Evolutionary conservation across 176 grass and related monocot species (phyloP).

Genomic region (Zea luxurians): DNA sequence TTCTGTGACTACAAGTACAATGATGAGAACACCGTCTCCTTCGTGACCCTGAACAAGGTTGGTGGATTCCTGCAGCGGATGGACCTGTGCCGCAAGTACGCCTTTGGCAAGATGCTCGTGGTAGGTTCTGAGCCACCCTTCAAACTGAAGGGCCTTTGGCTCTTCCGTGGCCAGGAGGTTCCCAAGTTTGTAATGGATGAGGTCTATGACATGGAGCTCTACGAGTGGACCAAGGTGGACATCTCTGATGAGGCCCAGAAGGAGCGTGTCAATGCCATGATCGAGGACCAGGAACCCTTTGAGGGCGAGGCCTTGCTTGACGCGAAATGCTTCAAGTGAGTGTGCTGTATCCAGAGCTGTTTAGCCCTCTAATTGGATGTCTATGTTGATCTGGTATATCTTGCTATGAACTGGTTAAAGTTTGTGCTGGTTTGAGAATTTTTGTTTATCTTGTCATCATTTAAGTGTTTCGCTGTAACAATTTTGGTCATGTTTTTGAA

Average conservation of each 20-base stretch:
- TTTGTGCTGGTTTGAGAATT: constrained; percentile 28
- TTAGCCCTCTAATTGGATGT: constrained; percentile 29
- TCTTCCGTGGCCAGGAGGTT: constrained; percentile 92
- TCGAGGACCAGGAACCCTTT: constrained; percentile 91
- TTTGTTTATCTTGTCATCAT: neutral
- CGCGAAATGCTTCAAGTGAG: constrained; percentile 98
- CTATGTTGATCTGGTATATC: constrained; percentile 30
- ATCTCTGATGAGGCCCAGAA: constrained; percentile 72
- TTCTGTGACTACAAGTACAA: constrained; percentile 99
- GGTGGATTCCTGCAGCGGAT: constrained; percentile 92
- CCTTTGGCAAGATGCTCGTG: constrained; percentile 98
- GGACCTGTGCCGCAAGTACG: constrained; percentile 87
- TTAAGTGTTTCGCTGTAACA: neutral
- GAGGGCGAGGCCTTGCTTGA: constrained; percentile 78
- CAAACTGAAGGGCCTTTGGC: constrained; percentile 97
- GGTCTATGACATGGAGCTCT: constrained; percentile 97
- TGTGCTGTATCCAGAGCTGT: neutral
- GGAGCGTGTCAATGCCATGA: constrained; percentile 79
- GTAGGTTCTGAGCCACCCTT: constrained; percentile 70
- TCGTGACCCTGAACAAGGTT: constrained; percentile 93
- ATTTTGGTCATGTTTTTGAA: neutral
- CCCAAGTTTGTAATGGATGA: constrained; percentile 90
- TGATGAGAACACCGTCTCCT: constrained; percentile 84
- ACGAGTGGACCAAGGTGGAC: constrained; percentile 88
- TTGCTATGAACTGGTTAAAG: constrained; percentile 27